Conservation (phyloP, 2,329 filamentous ascomycete genomes). For the Cercospora sp. region DNA sequence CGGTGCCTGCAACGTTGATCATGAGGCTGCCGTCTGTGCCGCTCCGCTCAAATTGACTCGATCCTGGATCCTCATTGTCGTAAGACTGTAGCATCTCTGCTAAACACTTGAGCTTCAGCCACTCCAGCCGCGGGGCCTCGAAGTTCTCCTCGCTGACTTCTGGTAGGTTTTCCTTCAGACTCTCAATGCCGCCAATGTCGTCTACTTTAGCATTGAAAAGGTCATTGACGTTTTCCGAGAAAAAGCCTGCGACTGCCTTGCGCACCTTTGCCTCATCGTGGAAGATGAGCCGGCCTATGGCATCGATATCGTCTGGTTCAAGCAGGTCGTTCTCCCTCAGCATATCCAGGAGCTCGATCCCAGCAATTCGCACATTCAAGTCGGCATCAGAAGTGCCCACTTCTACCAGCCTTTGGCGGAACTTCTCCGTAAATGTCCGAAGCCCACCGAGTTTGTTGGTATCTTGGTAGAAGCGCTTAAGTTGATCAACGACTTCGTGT, state of each 20-base stretch:
- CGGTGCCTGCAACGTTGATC: conserved; percentile 64
- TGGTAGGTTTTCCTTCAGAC: conserved; percentile 71
- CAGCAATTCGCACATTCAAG: conserved; percentile 72
- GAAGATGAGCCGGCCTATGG: conserved; percentile 82
- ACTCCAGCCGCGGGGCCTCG: conserved; percentile 66
- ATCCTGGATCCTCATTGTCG: conserved; percentile 58
- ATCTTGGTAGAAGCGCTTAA: conserved; percentile 75
- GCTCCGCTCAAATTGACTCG: conserved; percentile 49
- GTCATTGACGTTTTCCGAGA: conserved; percentile 82
- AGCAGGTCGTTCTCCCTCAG: conserved; percentile 82
- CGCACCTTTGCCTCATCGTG: conserved; percentile 82
- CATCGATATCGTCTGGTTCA: conserved; percentile 87
- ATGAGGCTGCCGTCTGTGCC: conserved; percentile 43
- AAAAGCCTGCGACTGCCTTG: conserved; percentile 87
- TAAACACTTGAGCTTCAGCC: conserved; percentile 90
- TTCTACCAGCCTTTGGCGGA: conserved; percentile 82
- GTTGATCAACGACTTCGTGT: conserved; percentile 81
- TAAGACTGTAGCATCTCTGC: conserved; percentile 81
- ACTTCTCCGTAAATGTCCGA: conserved; percentile 90
- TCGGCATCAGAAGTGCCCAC: conserved; percentile 89
- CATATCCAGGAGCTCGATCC: conserved; percentile 78
- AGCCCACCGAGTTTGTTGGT: conserved; percentile 74
- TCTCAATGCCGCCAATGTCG: conserved; percentile 77
- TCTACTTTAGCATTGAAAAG: conserved; percentile 77
- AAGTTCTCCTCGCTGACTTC: conserved; percentile 69